These are phyloP conservation scores for Fallopia convolvulus DNA, from an alignment of 148 eudicot species.

Conservation along the genomic window DNA sequence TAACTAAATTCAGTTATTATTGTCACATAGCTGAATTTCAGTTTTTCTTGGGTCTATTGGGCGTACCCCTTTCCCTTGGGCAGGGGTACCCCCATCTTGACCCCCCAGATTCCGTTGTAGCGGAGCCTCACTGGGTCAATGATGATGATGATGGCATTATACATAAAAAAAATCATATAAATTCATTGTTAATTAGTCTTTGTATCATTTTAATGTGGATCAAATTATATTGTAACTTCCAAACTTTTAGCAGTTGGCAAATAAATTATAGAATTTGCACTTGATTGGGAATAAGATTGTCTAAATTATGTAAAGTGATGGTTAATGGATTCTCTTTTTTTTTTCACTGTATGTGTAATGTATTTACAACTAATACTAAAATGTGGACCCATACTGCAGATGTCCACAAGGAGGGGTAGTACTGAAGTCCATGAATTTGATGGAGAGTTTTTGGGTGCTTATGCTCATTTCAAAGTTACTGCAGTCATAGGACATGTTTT, in stretches of 20 bases:
- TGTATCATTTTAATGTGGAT: too few species aligned
- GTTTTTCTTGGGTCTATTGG: too few species aligned
- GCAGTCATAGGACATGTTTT: conserved; percentile 98
- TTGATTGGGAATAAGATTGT: background rate
- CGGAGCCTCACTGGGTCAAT: too few species aligned
- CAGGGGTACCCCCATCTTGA: too few species aligned
- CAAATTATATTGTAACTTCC: background rate
- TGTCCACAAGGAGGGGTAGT: conserved; percentile 82
- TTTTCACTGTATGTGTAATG: background rate
- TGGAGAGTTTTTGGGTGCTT: conserved; percentile 54
- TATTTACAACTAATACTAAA: background rate
- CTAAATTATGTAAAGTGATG: background rate
- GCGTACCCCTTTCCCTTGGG: too few species aligned
- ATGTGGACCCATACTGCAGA: conserved; percentile 32
- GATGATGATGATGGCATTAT: too few species aligned
- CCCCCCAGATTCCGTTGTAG: too few species aligned
- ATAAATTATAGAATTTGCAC: background rate
- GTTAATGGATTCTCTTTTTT: background rate
- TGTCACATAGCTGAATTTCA: too few species aligned
- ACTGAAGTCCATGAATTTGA: conserved; percentile 93
- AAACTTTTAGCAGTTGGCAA: background rate
- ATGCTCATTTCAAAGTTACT: conserved; percentile 66
- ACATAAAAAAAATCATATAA: background rate
- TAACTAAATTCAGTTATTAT: too few species aligned
- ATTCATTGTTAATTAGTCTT: too few species aligned